A percentile compares a stretch with the other conserved stretches of the same genome.
Evolutionary conservation across 2,329 filamentous ascomycete species (phyloP).

Genomic region (Setomelanomma holmii): DNA sequence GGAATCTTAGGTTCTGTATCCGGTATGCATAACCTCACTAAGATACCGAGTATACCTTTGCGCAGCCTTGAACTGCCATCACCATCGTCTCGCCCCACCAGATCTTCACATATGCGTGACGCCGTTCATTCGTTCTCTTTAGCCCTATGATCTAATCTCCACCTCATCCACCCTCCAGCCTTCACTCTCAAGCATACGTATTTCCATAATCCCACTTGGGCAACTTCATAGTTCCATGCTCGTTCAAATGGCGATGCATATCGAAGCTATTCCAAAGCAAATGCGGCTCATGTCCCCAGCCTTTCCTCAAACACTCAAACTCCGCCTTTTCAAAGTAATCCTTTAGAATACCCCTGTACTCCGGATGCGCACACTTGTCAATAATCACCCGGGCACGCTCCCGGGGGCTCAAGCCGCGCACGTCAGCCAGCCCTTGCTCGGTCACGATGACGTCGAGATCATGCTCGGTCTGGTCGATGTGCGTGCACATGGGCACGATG

Average conservation of each 20-base stretch:
- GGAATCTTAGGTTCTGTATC: too few species aligned
- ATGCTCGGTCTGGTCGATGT: slow-evolving; percentile 92
- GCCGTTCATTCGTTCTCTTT: too few species aligned
- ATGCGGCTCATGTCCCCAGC: slow-evolving; percentile 90
- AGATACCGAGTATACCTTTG: too few species aligned
- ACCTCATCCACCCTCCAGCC: neutral
- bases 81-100: neutral
- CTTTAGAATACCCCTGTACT: slow-evolving; percentile 80
- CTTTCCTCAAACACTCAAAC: slow-evolving; percentile 83
- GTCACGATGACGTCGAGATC: slow-evolving; percentile 90
- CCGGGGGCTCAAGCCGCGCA: slow-evolving; percentile 78
- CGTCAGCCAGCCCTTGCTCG: slow-evolving; percentile 80
- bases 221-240: slow-evolving; percentile 91
- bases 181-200: slow-evolving; percentile 1
- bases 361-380: slow-evolving; percentile 83
- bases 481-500: slow-evolving; percentile 93
- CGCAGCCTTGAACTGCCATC: too few species aligned
- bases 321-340: slow-evolving; percentile 88
- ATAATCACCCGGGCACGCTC: slow-evolving; percentile 87
- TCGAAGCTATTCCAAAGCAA: slow-evolving; percentile 86
- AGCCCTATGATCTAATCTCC: too few species aligned
- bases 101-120: neutral
- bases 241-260: slow-evolving; percentile 82
- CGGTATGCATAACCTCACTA: too few species aligned
- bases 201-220: slow-evolving; percentile 63